phyloP scores from a whole-genome alignment of 2,329 filamentous ascomycete species.

The Fusarium nisikadoi region DNA sequence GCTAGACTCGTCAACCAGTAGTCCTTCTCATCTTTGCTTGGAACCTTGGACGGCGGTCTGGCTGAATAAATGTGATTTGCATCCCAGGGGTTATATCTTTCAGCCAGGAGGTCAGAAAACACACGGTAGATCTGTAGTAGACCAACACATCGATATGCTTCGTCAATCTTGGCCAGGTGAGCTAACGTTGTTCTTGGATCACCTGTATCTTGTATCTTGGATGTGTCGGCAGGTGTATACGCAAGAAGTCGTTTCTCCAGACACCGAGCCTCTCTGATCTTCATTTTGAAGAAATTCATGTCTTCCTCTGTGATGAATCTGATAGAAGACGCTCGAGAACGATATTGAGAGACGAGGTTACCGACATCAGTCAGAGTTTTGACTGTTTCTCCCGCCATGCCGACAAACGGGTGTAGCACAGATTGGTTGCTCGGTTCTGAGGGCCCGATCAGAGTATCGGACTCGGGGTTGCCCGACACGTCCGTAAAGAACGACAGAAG shows the following conservation, averaged over 20 bases:
- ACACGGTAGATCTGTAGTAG: background rate
- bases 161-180: background rate
- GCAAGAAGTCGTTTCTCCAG: background rate
- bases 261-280: background rate
- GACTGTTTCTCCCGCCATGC: background rate
- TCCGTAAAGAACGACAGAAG: background rate
- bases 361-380: background rate
- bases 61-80: background rate
- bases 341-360: background rate
- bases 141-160: background rate
- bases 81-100: background rate
- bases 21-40: background rate
- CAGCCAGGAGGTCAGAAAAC: background rate
- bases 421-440: background rate
- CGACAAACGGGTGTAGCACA: background rate
- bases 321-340: background rate
- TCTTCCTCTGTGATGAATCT: background rate
- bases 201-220: background rate
- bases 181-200: background rate
- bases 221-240: background rate
- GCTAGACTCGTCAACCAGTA: background rate
- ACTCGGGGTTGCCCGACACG: background rate
- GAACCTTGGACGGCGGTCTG: background rate
- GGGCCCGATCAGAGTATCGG: background rate
- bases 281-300: background rate